These are phyloP conservation scores for Aspergillus texensis DNA, from an alignment of 2,329 filamentous ascomycete genomes.

Conservation along the genomic window DNA sequence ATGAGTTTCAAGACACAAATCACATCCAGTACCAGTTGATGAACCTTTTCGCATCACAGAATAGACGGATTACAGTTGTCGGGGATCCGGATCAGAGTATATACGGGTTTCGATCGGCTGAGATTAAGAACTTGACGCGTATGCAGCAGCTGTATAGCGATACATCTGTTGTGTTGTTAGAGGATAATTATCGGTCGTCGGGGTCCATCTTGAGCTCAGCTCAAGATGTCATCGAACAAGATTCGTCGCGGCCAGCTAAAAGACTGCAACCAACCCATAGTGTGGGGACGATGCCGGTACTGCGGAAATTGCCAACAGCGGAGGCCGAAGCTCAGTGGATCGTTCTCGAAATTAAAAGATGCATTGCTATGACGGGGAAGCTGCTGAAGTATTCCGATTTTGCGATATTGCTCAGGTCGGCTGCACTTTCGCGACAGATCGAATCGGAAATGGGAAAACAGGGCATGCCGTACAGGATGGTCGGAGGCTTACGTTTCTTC, in stretches of 20 bases:
- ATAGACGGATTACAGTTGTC: constrained; percentile 84
- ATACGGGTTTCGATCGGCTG: constrained; percentile 91
- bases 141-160: constrained; percentile 76
- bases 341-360: constrained; percentile 76
- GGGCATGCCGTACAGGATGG: constrained; percentile 88
- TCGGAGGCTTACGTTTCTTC: constrained; percentile 88
- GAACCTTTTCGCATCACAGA: constrained; percentile 76
- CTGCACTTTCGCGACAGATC: constrained; percentile 79
- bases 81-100: constrained; percentile 98
- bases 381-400: constrained; percentile 77
- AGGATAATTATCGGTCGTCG: constrained; percentile 94
- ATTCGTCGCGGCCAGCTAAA: constrained; percentile 78
- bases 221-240: constrained; percentile 86
- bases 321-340: constrained; percentile 84
- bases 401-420: constrained; percentile 84
- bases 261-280: constrained; percentile 77
- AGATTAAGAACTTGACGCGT: constrained; percentile 82
- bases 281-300: constrained; percentile 76
- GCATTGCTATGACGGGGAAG: constrained; percentile 69
- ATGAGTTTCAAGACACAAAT: constrained; percentile 98
- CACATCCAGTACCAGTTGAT: constrained; percentile 93
- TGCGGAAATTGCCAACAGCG: constrained; percentile 72
- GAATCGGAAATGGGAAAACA: constrained; percentile 79
- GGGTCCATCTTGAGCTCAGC: constrained; percentile 80
- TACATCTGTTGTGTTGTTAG: constrained; percentile 79